Base-by-base conservation (phyloP, 2,329 filamentous ascomycete genomes). In the Lachnellula occidentalis region DNA sequence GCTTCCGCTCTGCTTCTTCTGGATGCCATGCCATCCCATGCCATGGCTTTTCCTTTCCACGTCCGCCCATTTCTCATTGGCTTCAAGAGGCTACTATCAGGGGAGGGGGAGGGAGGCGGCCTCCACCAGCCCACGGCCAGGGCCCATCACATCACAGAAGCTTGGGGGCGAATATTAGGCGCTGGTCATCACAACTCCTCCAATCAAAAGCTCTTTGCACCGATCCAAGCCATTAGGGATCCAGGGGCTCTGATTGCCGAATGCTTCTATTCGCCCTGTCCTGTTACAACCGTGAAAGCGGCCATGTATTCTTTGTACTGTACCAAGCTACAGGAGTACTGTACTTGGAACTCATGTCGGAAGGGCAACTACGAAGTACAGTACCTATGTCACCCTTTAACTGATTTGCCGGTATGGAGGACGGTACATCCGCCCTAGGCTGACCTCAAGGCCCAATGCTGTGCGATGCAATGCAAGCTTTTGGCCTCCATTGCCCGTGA, bases 191-290 rank as follows among this genome's bases (percentile, higher is more conserved):
- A 48, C 45, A 37, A 55, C 58, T 37, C 57, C 50, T 56, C 61
- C 61, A 61, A 62, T 62, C 58, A 61, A 41, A 53, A 21, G 22
- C 49, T 34, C 27, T 46, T 54, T 45, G 51, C 45, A 36, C 50
- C 51, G 50, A 54, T 48, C 48, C 36, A 39, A 34, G 48, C 42
- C 42, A 39, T 31, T 31, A 34, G 50, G 19, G 27, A 19, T 17
- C 37, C 37, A 34, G 50, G 19, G 27, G 24, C 21, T 45, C 37
- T 54, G 55, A 54, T 51, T 51, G 48, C 51, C 43, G 55, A 34
- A 31, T 31, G 27, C 27, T 31, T 31, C 27, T 31, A 31, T 31
- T 39, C 9, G n/a, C 17, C 36, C 36, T 39, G 36, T 27, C 24
- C 24, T 27, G 27, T 31, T 31, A 31, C 27, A 31, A 31, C 27